phyloP scores from a whole-genome alignment of 2,329 filamentous ascomycete species.

The Penicillium sp. region DNA sequence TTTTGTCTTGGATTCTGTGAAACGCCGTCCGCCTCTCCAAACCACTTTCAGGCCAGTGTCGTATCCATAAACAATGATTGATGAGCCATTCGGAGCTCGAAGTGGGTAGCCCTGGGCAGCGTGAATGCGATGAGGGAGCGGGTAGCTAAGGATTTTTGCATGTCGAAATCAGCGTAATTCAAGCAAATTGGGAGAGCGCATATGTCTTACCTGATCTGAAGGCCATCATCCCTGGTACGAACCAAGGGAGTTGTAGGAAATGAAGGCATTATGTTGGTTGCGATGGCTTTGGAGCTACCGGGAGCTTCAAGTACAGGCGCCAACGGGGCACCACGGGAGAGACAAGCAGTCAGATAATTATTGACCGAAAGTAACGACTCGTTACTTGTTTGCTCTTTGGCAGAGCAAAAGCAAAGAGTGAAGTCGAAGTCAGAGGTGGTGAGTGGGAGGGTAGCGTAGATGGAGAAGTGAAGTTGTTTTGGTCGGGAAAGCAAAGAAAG shows the following conservation, averaged over 20 bases:
- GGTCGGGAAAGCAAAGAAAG: conserved; percentile 20
- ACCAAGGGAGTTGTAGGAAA: conserved; percentile 42
- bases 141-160: conserved; percentile 51
- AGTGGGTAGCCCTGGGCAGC: conserved; percentile 60
- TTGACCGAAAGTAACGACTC: not conserved
- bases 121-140: conserved; percentile 61
- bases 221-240: conserved; percentile 40
- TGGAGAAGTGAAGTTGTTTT: conserved; percentile 31
- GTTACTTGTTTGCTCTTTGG: not conserved
- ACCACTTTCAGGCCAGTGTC: conserved; percentile 59
- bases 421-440: not conserved
- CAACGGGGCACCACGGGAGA: conserved; percentile 15
- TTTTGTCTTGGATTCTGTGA: conserved; percentile 39
- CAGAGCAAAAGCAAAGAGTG: not conserved
- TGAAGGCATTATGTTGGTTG: conserved; percentile 33
- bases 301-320: conserved; percentile 20
- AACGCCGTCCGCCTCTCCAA: conserved; percentile 60
- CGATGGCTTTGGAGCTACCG: conserved; percentile 8
- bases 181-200: not conserved
- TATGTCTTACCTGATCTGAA: conserved; percentile 44
- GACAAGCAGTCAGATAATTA: not conserved
- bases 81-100: conserved; percentile 62
- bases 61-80: conserved; percentile 62
- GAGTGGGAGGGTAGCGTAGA: conserved; percentile 14
- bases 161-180: conserved; percentile 6